Base-by-base conservation (phyloP, 345 rosid species). In the Gynandropsis gynandra region DNA sequence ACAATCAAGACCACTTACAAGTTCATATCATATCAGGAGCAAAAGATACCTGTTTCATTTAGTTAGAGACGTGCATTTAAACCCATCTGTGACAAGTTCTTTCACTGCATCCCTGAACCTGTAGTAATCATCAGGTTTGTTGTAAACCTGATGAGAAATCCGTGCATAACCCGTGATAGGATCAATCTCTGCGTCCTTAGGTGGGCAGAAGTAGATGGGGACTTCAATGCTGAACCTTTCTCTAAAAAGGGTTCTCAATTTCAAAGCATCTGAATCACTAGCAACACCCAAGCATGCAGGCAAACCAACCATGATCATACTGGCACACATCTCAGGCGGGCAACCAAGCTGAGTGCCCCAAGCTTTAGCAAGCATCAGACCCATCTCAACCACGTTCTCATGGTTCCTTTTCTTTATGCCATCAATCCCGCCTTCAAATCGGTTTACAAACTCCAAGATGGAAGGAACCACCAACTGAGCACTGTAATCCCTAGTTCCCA, bases 311-410 rank as follows among this genome's bases (percentile, higher is more conserved):
- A 92, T 92, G 54, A 81, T 65, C 97, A 85, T 87, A 62, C 83
- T 80, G 0, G 85, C 63, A 39, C 93, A 79, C 97, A 92, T 85
- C 58, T 87, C 78, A 0, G 86, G 78, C 0, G 95, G 88, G 47
- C 81, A 78, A 8, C 98, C 98, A 1, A 87, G 81, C 65, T 63
- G 76, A 1, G 98, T 92, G 14, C 88, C 89, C 98, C 98, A 92
- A 0, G 97, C 73, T 36, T 76, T 61, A 0, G 65, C 88, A 74
- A 92, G 46, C 98, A 92, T 80, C 39, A 71, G 61, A 37, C 95
- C 98, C 98, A 87, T 82, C 68, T 76, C 78, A 13, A 85, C 72
- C 38, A 92, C 90, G 40, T 24, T 62, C 41, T 75, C 85, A 58
- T 85, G 98, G 52, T 92, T 87, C 69, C 80, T 79, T 65, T 60